Evolutionary conservation across 176 grass and related monocot species (phyloP).

Genomic region (Ensete ventricosum): DNA sequence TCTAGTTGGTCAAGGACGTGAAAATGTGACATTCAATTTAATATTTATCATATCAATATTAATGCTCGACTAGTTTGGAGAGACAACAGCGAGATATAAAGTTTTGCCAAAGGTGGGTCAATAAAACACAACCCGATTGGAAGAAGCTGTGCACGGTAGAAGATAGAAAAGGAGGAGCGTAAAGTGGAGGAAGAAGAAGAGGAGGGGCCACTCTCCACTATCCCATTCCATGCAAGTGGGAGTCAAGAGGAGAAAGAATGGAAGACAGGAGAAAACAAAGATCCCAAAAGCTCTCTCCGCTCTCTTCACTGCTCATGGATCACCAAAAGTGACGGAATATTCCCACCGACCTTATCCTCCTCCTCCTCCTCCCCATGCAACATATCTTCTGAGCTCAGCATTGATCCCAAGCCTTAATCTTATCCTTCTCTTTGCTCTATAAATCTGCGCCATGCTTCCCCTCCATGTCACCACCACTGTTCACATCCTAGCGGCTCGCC

Average conservation of each 20-base stretch:
- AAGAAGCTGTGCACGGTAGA: no score
- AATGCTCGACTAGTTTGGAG: no score
- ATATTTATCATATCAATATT: no score
- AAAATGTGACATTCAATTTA: no score
- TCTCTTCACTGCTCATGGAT: neutral
- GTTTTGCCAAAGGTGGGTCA: no score
- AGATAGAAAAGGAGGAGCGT: neutral
- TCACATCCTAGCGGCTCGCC: neutral
- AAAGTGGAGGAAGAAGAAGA: neutral
- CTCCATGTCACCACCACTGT: neutral
- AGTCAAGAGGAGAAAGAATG: neutral
- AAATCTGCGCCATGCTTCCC: neutral
- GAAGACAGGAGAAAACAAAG: neutral
- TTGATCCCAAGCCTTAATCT: neutral
- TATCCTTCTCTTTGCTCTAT: neutral
- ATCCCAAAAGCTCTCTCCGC: neutral
- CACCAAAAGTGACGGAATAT: slow-evolving; percentile 6
- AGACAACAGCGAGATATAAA: no score
- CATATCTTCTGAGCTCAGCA: neutral
- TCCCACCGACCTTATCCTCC: slow-evolving; percentile 14
- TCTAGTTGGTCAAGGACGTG: no score
- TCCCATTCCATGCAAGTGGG: neutral
- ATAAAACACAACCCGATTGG: no score
- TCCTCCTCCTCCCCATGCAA: neutral
- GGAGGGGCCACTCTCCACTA: neutral